Evolutionary conservation across 2,329 filamentous ascomycete genomes (phyloP).

Genomic region (Metarhizium guizhouense): DNA sequence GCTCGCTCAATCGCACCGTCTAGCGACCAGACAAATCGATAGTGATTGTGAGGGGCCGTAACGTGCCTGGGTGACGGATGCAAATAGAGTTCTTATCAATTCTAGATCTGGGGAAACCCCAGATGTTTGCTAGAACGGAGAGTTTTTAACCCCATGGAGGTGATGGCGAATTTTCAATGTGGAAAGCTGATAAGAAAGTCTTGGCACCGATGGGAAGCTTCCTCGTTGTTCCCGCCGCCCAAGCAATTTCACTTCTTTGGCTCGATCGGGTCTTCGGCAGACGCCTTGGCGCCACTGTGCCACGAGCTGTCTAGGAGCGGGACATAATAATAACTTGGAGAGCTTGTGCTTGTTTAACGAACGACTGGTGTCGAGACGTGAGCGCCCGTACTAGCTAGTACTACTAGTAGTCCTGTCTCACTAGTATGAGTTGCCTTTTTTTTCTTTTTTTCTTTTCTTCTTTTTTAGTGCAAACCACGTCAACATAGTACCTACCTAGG

Average conservation of each 20-base stretch:
- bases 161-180: neutral
- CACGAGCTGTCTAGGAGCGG: slow-evolving; percentile 1
- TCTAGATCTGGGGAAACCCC: neutral
- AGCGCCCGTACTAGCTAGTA: too few relatives aligned
- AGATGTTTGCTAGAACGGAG: neutral
- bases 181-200: neutral
- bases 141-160: neutral
- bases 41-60: too few relatives aligned
- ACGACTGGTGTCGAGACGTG: too few relatives aligned
- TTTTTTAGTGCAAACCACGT: too few relatives aligned
- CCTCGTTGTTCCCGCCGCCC: neutral
- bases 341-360: neutral
- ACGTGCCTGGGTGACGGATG: too few relatives aligned
- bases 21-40: too few relatives aligned
- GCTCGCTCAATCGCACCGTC: too few relatives aligned
- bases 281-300: neutral
- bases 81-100: neutral
- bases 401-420: too few relatives aligned
- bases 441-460: too few relatives aligned
- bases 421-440: too few relatives aligned
- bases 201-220: neutral
- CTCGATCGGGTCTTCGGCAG: neutral
- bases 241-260: neutral
- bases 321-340: neutral
- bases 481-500: too few relatives aligned